phyloP scores from a whole-genome alignment of 306 rosid genomes.

The Dalbergia cochinchinensis region DNA sequence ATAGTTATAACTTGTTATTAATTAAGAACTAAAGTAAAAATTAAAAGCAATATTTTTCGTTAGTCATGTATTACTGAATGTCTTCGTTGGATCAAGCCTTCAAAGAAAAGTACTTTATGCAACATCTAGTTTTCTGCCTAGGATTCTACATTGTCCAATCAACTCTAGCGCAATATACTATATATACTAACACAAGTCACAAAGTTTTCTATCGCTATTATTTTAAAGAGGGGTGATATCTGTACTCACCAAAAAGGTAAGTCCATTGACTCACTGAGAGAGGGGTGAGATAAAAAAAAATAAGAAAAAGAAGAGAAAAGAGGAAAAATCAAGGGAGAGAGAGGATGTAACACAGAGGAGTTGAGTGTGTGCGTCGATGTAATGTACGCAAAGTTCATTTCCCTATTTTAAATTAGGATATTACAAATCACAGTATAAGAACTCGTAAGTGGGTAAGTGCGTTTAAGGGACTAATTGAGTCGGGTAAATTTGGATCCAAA shows the following conservation, averaged over 20 bases:
- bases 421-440: not conserved
- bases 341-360: too few species aligned
- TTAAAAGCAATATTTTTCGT: not conserved
- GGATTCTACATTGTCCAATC: constrained; percentile 14
- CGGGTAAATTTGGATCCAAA: too few species aligned
- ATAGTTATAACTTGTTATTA: not conserved
- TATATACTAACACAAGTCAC: not conserved
- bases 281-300: too few species aligned
- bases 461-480: too few species aligned
- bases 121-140: constrained; percentile 11
- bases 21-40: not conserved
- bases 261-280: too few species aligned
- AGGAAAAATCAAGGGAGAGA: too few species aligned
- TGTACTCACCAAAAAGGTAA: too few species aligned
- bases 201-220: not conserved
- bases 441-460: too few species aligned
- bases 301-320: too few species aligned
- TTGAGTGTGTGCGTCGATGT: too few species aligned
- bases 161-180: not conserved
- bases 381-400: too few species aligned
- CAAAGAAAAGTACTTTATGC: constrained; percentile 1
- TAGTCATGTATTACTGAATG: not conserved
- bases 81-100: not conserved
- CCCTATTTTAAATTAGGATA: not conserved
- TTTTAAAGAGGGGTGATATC: too few species aligned